Base-by-base conservation (phyloP, 2,329 filamentous ascomycete species). In the Didymella glomerata region DNA sequence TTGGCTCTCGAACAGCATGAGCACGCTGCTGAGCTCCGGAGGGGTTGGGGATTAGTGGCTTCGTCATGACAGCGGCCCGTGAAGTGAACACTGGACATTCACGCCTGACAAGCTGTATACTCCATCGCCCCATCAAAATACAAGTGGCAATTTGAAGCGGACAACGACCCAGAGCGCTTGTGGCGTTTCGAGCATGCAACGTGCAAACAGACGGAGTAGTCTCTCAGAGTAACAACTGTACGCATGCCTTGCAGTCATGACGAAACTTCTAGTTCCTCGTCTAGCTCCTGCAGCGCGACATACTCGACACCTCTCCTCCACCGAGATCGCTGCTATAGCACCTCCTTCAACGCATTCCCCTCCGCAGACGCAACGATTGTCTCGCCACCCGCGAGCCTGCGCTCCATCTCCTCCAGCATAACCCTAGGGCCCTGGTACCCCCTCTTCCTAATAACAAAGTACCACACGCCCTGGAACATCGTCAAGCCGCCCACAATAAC, bases 401-500 rank as follows among this genome's bases (percentile, higher is more conserved):
- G 60, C 58, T 68, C 63, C 16, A 56, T 62, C 34, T 68, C 68
- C 46, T 69, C 65, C 20, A 74, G 47, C 48, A 70, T 40, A 10
- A 68, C 69, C 22, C 68, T 62, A 3, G 78, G 78, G 1, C 79
- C 79, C 14, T 70, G 65, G 66, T 80, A 81, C 8, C 78, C 78
- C 48, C 69, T 67, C 11, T 64, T 70, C 34, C 72, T 64, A 53
- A 79, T 79, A 63, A 69, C 77, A 3, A 74, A 42, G 62, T 76
- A 67, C 81, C 82, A 85, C 1, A 77, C 61, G 0, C 72, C 76
- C 1, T 85, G 76, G 38, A 86, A 78, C 11, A 84, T 74, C 0
- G 82, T 83, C 60, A 85, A 72, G 1, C 82, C 84, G 13, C 82
- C 83, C 1, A 81, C 82, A 63, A 86, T 82, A 44, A 85, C 66